phyloP scores from a whole-genome alignment of 2,329 filamentous ascomycete genomes.

The Fusarium armeniacum region DNA sequence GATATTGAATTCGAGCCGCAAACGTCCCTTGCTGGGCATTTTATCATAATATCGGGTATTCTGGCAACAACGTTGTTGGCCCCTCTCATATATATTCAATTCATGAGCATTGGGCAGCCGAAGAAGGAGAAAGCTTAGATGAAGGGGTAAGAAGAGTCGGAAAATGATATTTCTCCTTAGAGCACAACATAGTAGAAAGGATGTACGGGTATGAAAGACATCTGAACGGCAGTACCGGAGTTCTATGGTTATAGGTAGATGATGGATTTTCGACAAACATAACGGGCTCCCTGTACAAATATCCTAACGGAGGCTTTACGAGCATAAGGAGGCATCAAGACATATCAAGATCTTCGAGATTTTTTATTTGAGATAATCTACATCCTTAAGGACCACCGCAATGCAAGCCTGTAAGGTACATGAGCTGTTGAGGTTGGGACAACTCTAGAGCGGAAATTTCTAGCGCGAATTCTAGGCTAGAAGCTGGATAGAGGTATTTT shows the following conservation, averaged over 20 bases:
- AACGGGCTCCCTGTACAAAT: background rate
- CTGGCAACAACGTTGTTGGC: conserved; percentile 62
- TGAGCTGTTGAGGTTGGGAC: conserved; percentile 46
- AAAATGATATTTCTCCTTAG: background rate
- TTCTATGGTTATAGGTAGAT: conserved; percentile 1
- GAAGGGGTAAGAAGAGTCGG: background rate
- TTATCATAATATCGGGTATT: conserved; percentile 65
- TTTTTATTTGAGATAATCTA: conserved; percentile 52
- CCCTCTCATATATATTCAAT: conserved; percentile 59
- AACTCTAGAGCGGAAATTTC: conserved; percentile 44
- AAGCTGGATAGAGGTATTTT: conserved; percentile 29
- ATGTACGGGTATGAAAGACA: background rate
- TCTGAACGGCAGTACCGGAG: background rate
- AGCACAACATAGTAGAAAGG: background rate
- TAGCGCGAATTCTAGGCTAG: conserved; percentile 42
- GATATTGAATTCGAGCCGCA: conserved; percentile 59
- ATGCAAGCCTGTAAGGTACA: conserved; percentile 53
- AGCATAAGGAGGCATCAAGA: background rate
- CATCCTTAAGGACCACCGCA: conserved; percentile 51
- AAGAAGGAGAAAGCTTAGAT: conserved; percentile 45
- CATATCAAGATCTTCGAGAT: conserved; percentile 46
- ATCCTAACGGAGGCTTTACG: background rate
- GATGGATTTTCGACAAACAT: background rate
- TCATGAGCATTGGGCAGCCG: conserved; percentile 54
- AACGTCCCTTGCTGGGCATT: conserved; percentile 60